Base-by-base conservation (phyloP, 73 alveolate species). In the Blepharisma japonicum region DNA sequence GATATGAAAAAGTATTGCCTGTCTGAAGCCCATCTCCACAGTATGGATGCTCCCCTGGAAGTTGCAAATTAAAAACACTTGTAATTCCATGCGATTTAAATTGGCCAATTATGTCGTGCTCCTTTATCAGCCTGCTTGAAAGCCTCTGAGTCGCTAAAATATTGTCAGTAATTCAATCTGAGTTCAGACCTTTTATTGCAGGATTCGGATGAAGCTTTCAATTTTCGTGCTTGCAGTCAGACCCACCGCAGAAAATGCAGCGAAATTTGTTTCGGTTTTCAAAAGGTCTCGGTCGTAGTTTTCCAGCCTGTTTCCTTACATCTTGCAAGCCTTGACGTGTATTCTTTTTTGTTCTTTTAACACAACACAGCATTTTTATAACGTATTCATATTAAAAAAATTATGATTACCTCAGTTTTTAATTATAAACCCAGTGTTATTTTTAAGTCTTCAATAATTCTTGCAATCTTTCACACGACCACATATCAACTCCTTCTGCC, bases 1-100 rank as follows among this genome's bases (percentile, higher is more conserved):
- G 55, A 53, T 87, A 87, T 53, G 94, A 67, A 85, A 85, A 87
- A 45, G 92, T 94, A 18, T 68, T 45, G 4, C 56, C 54, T 32
- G 79, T 80, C 8, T 55, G 51, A 51, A 87, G 45, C 8, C 86
- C 90, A 68, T 87, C 89, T 46, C 94, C 94, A 87, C 94, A 87
- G 49, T 79, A 79, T 55, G 93, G 93, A 87, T 87, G 94, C 68
- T 87, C 94, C 20, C 94, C 94, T 78, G 92, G 89, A 23, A 56
- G 23, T 79, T 87, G 79, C 53, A 85, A 68, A 79, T 85, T 87
- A 23, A 87, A 56, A 6, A 87, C 86, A 48, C 85, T 76, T 25
- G 80, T 76, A 6, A 87, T 79, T 54, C 85, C 78, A 21, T 81
- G 55, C 47, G 79, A n/a, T 55, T 84, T 21, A 56, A 87, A 87